phyloP scores from a whole-genome alignment of 345 rosid species.

The Brassica rapa region DNA sequence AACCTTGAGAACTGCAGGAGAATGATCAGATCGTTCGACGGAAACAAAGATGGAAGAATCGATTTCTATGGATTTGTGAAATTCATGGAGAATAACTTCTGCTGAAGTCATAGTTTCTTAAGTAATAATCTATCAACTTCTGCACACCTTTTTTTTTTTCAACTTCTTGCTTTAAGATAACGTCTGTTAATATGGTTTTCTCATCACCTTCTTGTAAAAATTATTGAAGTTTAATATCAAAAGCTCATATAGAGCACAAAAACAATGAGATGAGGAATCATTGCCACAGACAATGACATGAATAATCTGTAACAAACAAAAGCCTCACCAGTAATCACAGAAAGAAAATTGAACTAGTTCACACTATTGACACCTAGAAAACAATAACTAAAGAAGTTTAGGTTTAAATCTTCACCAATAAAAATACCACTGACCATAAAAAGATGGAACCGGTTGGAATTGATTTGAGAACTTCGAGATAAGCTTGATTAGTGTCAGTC shows the following conservation, averaged over 20 bases:
- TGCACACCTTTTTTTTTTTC: background rate
- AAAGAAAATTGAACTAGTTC: background rate
- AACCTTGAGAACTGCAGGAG: constrained; percentile 53
- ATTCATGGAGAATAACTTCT: constrained; percentile 64
- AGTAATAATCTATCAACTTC: constrained; percentile 10
- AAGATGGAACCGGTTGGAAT: constrained; percentile 77
- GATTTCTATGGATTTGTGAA: constrained; percentile 72
- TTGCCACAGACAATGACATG: background rate
- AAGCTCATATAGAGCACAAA: constrained; percentile 4
- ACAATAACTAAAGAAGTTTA: background rate
- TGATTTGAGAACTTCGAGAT: constrained; percentile 62
- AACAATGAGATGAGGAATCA: background rate
- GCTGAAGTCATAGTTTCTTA: constrained; percentile 33
- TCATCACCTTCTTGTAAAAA: constrained; percentile 18
- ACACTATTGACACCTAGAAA: constrained; percentile 13
- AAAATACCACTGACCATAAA: constrained; percentile 75
- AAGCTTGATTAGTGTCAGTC: constrained; percentile 80
- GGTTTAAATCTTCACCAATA: constrained; percentile 32
- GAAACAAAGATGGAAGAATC: constrained; percentile 59
- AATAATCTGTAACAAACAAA: constrained; percentile 8
- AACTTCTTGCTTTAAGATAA: constrained; percentile 18
- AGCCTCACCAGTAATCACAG: background rate
- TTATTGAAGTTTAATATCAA: constrained; percentile 8
- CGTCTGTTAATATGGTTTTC: constrained; percentile 28
- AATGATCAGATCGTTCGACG: constrained; percentile 68